These are phyloP conservation scores for Caloboletus firmus DNA, from an alignment of 1,284 basidiomycete genomes.

Conservation along the genomic window DNA sequence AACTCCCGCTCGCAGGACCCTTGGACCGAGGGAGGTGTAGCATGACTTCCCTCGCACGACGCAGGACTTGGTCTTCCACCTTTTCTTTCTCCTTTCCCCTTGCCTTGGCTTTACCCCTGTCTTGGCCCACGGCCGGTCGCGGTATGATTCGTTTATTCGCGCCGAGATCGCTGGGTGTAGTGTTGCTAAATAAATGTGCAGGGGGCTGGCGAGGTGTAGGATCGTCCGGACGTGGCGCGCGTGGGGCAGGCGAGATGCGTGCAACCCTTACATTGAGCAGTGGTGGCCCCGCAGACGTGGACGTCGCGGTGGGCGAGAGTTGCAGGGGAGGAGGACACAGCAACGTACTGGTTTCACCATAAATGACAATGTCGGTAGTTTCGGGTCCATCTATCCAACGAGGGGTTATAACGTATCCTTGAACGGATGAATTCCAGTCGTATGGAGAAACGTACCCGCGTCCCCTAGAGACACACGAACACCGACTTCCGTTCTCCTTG, in stretches of 20 bases:
- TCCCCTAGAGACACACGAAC: slow-evolving; percentile 71
- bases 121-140: not conserved
- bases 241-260: slow-evolving; percentile 49
- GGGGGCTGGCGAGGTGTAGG: slow-evolving; percentile 71
- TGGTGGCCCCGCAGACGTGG: slow-evolving; percentile 15
- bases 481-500: slow-evolving; percentile 45
- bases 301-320: slow-evolving; percentile 14
- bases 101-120: slow-evolving; percentile 17
- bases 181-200: slow-evolving; percentile 29
- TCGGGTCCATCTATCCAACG: slow-evolving; percentile 53
- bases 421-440: not conserved
- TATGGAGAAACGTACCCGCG: slow-evolving; percentile 44
- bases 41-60: slow-evolving; percentile 40
- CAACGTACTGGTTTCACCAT: slow-evolving; percentile 44
- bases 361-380: slow-evolving; percentile 68
- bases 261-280: slow-evolving; percentile 55
- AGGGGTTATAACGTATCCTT: not conserved
- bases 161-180: slow-evolving; percentile 21
- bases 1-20: slow-evolving; percentile 3
- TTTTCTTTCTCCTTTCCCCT: slow-evolving; percentile 4
- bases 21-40: slow-evolving; percentile 33
- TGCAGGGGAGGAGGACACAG: slow-evolving; percentile 11
- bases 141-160: slow-evolving; percentile 21
- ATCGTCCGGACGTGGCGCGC: slow-evolving; percentile 67
- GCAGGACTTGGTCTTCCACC: slow-evolving; percentile 30